phyloP scores from a whole-genome alignment of 768 basidiomycete species.

The Amanita pallidorosea region DNA sequence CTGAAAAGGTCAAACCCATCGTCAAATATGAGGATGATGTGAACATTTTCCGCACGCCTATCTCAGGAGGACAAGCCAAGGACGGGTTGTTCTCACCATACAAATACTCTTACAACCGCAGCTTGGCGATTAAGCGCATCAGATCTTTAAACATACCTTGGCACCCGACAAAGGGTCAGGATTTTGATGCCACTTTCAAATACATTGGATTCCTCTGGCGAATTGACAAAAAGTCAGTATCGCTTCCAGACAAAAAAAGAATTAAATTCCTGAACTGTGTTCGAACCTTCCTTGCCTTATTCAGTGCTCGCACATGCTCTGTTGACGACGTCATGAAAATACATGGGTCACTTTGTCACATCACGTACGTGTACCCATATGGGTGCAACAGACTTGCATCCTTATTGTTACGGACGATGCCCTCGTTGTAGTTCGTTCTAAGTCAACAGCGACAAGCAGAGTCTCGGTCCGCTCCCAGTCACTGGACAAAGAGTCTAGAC shows the following conservation, averaged over 20 bases:
- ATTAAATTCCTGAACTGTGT: conserved; percentile 16
- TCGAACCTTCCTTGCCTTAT: conserved; percentile 7
- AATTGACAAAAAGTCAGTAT: conserved; percentile 13
- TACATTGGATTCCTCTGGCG: conserved; percentile 27
- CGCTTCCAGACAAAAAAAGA: conserved; percentile 18
- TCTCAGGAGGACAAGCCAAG: neutral
- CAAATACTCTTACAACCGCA: conserved; percentile 13
- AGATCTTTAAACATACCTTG: conserved; percentile 15
- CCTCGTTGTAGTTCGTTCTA: too few species aligned
- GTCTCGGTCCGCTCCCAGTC: too few species aligned
- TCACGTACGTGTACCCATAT: conserved; percentile 16
- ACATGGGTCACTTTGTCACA: conserved; percentile 21
- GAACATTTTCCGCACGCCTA: conserved; percentile 12
- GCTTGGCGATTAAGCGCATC: conserved; percentile 8
- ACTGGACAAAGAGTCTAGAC: too few species aligned
- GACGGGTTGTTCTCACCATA: conserved; percentile 3
- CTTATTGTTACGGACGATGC: too few species aligned
- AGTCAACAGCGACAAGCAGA: too few species aligned
- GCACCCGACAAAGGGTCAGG: conserved; percentile 17
- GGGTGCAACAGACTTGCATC: conserved; percentile 13
- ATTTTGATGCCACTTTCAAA: too few species aligned
- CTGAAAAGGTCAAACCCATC: conserved; percentile 10
- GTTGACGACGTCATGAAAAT: conserved; percentile 15
- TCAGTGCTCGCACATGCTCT: conserved; percentile 5
- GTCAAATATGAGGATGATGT: conserved; percentile 18